A percentile compares a stretch with the other conserved stretches of the same genome.
Conservation (phyloP, 495 filamentous ascomycete species). For the Amphirosellinia nigrospora region DNA sequence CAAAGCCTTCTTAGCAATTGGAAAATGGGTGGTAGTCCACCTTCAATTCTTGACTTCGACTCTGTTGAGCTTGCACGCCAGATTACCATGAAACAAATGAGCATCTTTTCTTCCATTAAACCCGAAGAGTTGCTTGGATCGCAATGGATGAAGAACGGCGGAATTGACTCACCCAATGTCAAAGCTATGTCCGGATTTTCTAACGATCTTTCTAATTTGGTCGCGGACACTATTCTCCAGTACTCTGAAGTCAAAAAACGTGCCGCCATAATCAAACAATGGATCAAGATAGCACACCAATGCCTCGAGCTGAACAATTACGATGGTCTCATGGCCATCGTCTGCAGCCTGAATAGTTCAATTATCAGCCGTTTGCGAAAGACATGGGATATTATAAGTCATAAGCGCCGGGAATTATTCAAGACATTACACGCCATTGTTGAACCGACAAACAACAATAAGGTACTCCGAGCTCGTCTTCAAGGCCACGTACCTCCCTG, state of each 20-base stretch:
- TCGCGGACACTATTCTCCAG: slow-evolving; percentile 92
- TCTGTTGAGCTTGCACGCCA: slow-evolving; percentile 91
- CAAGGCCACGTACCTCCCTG: slow-evolving; percentile 91
- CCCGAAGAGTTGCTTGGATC: slow-evolving; percentile 93
- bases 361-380: slow-evolving; percentile 88
- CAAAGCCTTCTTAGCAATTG: slow-evolving; percentile 72
- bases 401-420: slow-evolving; percentile 81
- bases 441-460: slow-evolving; percentile 89
- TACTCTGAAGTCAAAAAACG: slow-evolving; percentile 89
- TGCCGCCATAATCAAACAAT: slow-evolving; percentile 91
- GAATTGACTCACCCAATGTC: slow-evolving; percentile 84
- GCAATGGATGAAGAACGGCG: slow-evolving; percentile 89
- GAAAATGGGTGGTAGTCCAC: slow-evolving; percentile 70
- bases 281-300: slow-evolving; percentile 92
- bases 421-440: slow-evolving; percentile 80
- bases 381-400: slow-evolving; percentile 91
- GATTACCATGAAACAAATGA: slow-evolving; percentile 90
- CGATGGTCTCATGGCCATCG: slow-evolving; percentile 94
- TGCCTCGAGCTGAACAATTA: slow-evolving; percentile 94
- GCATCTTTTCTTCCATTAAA: slow-evolving; percentile 89
- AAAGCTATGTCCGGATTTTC: slow-evolving; percentile 93
- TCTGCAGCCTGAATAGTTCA: slow-evolving; percentile 89
- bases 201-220: slow-evolving; percentile 88
- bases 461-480: slow-evolving; percentile 84
- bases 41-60: slow-evolving; percentile 91